A percentile compares a stretch with the other conserved stretches of the same genome.
Conservation (phyloP, 2,329 filamentous ascomycete genomes). For the Claviceps africana region DNA sequence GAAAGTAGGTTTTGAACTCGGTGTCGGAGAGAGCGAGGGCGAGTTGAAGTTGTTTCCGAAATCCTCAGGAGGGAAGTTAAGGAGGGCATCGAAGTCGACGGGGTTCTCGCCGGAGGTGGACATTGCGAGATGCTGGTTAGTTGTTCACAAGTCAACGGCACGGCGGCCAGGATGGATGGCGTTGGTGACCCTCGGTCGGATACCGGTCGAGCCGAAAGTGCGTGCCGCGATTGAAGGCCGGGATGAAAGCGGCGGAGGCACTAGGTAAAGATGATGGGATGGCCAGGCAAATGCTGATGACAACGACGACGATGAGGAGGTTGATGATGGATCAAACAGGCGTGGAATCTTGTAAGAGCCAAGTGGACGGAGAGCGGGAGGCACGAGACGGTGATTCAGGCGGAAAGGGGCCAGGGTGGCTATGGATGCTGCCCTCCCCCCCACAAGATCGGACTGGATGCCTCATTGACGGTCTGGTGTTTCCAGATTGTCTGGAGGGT, state of each 20-base stretch:
- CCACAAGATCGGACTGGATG: constrained; percentile 11
- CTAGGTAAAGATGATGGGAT: background rate
- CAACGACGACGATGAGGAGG: background rate
- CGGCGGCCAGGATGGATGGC: constrained; percentile 1
- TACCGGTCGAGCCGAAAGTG: background rate
- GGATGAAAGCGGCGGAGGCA: background rate
- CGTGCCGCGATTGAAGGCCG: background rate
- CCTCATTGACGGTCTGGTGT: constrained; percentile 9
- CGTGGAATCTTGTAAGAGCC: background rate
- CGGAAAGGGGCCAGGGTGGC: constrained; percentile 17
- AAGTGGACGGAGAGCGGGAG: constrained; percentile 3
- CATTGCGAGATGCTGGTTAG: constrained; percentile 15
- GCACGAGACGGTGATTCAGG: constrained; percentile 11
- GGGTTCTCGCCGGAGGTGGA: constrained; percentile 29
- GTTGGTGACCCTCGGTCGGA: constrained; percentile 2
- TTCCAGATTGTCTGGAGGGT: background rate
- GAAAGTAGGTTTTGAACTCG: constrained; percentile 39
- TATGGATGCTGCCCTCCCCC: too few relatives aligned
- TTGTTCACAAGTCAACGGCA: background rate
- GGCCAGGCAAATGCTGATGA: background rate
- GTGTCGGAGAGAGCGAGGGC: constrained; percentile 42
- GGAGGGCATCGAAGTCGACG: constrained; percentile 41
- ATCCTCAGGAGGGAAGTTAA: constrained; percentile 51
- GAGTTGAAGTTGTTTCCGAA: constrained; percentile 39
- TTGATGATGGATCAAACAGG: background rate